phyloP scores from a whole-genome alignment of 306 rosid genomes.

The Vigna reflexopilosa region DNA sequence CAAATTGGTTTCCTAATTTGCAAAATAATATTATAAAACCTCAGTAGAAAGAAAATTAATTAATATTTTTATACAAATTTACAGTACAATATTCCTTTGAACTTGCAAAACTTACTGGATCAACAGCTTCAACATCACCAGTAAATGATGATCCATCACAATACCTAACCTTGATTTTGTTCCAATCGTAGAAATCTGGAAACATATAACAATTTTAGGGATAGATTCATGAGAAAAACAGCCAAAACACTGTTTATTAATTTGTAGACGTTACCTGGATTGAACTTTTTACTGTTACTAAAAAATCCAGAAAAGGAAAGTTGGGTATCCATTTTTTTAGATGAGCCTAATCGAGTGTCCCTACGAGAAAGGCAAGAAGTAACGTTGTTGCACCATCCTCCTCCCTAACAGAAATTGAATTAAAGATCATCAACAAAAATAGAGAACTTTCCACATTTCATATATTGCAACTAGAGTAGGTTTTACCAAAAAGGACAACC shows the following conservation, averaged over 20 bases:
- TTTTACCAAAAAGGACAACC: constrained; percentile 2
- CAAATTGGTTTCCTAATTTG: constrained; percentile 69
- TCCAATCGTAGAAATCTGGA: constrained; percentile 86
- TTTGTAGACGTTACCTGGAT: constrained; percentile 67
- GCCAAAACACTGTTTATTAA: not conserved
- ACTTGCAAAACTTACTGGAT: constrained; percentile 63
- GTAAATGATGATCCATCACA: constrained; percentile 93
- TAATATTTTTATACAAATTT: not conserved
- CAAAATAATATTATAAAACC: constrained; percentile 8
- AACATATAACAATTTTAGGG: constrained; percentile 9
- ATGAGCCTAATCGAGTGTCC: constrained; percentile 83
- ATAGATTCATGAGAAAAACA: not conserved
- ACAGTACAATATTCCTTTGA: constrained; percentile 20
- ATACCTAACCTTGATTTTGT: constrained; percentile 84
- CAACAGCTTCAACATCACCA: constrained; percentile 77
- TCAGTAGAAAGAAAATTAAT: constrained; percentile 22
- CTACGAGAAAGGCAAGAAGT: constrained; percentile 70
- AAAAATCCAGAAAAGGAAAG: constrained; percentile 76
- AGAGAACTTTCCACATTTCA: constrained; percentile 8
- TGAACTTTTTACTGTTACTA: constrained; percentile 58
- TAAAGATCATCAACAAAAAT: constrained; percentile 20
- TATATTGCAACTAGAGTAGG: not conserved
- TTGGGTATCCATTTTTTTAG: constrained; percentile 61
- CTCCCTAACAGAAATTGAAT: constrained; percentile 65
- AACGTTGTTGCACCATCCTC: constrained; percentile 93